Base-by-base conservation (phyloP, 1,284 basidiomycete genomes). In the Ustilago shanxiensis region DNA sequence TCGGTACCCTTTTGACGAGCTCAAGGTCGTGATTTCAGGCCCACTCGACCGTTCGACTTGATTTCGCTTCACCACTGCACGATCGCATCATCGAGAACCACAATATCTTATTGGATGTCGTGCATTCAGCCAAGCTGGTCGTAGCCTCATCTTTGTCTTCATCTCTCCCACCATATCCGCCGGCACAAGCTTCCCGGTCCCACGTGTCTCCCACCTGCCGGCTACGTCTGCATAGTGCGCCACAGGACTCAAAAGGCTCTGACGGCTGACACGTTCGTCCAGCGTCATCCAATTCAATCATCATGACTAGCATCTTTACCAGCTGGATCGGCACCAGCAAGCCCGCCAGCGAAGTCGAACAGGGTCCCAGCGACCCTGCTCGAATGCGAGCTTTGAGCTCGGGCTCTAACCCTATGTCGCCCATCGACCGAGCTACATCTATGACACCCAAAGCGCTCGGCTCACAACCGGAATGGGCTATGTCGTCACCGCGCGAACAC, bases 371-470 rank as follows among this genome's bases (percentile, higher is more conserved):
- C 60, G 65, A 72, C 39, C 60, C 71, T 24, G 39, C 58, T 10
- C 57, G 62, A 22, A 8, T 45, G 5, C 65, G 65, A 28, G 66
- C 66, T 3, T 20, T 45, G 22, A 73, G 71, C 29, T 60, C 65
- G 20, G 66, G 49, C 24, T 66, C 62, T 18, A 58, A 35, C 20
- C 59, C 61, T 11, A 72, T 77, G 69, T 63, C 69, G 3, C 74
- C 69, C 55, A 72, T 72, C 69, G 69, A 72, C 31, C 69, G 74
- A 31, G 73, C 73, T 31, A 56, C 68, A 13, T 72, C 74, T 52
- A 69, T 72, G 66, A 77, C 74, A 9, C 74, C 74, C 28, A 77
- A 77, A 49, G 69, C 69, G 18, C 66, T 68, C 61, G 39, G 37
- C 45, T 41, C 54, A 4, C 69, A 76, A 41, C 55, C 60, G 18